These are phyloP conservation scores for Phytophthora rubi DNA, from an alignment of 352 stramenopile species.

Conservation along the genomic window DNA sequence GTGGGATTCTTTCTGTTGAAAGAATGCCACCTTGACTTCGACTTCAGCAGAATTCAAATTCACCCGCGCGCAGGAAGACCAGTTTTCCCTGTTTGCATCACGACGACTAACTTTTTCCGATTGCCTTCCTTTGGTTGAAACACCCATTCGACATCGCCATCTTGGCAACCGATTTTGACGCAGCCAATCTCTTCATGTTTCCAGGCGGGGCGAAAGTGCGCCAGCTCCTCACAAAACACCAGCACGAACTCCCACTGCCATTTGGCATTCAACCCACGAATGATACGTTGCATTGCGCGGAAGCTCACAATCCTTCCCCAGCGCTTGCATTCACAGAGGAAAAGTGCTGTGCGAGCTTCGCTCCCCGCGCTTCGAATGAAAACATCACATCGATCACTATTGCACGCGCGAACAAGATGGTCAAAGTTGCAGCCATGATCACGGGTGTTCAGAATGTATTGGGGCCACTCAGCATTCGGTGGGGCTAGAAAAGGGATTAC, in stretches of 20 bases:
- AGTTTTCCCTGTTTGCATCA: neutral
- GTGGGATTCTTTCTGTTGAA: neutral
- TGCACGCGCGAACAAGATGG: neutral
- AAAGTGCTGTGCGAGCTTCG: neutral
- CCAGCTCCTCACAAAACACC: neutral
- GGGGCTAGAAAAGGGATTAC: neutral
- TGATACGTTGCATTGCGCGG: neutral
- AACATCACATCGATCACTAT: neutral
- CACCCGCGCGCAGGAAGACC: neutral
- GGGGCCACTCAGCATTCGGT: neutral
- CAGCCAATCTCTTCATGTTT: neutral
- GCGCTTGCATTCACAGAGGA: neutral
- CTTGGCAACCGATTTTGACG: neutral
- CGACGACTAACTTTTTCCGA: neutral
- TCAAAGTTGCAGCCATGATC: neutral
- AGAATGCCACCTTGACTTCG: neutral
- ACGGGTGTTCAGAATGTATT: neutral
- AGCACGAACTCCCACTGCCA: neutral
- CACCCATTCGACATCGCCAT: neutral
- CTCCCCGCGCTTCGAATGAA: neutral
- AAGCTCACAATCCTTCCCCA: neutral
- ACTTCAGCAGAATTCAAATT: neutral
- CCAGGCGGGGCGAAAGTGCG: neutral
- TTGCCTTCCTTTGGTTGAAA: neutral
- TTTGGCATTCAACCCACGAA: neutral